Evolutionary conservation across 139 green algal genomes (phyloP), one percentile per base, ranked within the genome.

Genomic region (Pleodorina starrii): DNA sequence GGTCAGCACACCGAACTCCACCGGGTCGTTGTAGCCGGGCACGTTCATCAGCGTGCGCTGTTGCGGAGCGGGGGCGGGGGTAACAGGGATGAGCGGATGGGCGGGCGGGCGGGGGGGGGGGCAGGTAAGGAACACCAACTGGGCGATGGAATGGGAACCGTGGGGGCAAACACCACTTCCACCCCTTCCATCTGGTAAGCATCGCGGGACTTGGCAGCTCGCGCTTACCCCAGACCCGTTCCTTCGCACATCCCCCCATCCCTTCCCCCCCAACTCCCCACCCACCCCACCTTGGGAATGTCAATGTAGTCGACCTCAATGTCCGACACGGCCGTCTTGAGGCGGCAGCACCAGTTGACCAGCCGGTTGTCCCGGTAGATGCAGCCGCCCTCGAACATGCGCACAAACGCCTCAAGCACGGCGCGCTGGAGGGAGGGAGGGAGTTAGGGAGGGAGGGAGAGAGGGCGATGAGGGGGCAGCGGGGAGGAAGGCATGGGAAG

Each of bases 231-330:
- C n/a, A n/a, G n/a, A n/a, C n/a, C n/a, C n/a, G n/a, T n/a, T n/a
- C n/a, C n/a, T n/a, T n/a, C n/a, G n/a, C n/a, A n/a, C n/a, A n/a
- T n/a, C 54, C 54, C 54, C 54, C 54, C 2, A 21, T 60, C 51
- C 51, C 51, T 60, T 60, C n/a, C n/a, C n/a, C n/a, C n/a, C n/a
- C n/a, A n/a, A n/a, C n/a, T n/a, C n/a, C n/a, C 63, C 63, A 19
- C 32, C 63, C 6, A 6, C 16, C 98, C 83, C 83, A 89, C 72
- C 71, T 91, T 93, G 48, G 95, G 92, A 29, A 99, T 83, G 69
- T 99, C 96, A 16, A 96, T 94, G 95, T 99, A 99, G 84, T 99
- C 98, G 46, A 99, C 96, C 96, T 99, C 98, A 50, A 99, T 98
- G 90, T 99, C 98, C 0, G 94, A 98, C 32, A 99, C 96, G 10